A percentile compares a stretch with the other conserved stretches of the same genome.
phyloP scores from a whole-genome alignment of 352 stramenopile genomes.

The Phytophthora cajani region DNA sequence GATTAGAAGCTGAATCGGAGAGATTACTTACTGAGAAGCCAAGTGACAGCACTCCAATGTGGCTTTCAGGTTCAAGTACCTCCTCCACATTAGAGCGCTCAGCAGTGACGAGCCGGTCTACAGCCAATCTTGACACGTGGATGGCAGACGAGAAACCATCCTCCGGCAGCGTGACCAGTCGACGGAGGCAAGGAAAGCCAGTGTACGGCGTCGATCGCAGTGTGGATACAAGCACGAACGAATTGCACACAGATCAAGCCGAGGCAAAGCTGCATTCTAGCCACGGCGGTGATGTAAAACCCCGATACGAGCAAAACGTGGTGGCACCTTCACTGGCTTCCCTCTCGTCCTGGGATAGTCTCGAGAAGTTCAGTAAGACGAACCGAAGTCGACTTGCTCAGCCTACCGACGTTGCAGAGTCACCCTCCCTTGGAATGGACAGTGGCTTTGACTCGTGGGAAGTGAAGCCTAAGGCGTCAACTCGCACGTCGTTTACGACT shows the following conservation, averaged over 20 bases:
- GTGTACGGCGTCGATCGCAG: neutral
- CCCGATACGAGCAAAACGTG: neutral
- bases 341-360: conserved; percentile 62
- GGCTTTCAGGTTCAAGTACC: conserved; percentile 10
- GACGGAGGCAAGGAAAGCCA: conserved; percentile 28
- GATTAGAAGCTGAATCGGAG: neutral
- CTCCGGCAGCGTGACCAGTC: conserved; percentile 20
- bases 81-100: conserved; percentile 15
- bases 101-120: conserved; percentile 9
- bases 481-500: conserved; percentile 21
- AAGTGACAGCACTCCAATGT: conserved; percentile 25
- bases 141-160: conserved; percentile 27
- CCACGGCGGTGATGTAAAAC: conserved; percentile 9
- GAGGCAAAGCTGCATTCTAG: conserved; percentile 17
- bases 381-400: conserved; percentile 61
- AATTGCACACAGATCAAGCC: neutral
- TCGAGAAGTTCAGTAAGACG: conserved; percentile 86
- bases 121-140: conserved; percentile 6
- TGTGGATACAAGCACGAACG: neutral
- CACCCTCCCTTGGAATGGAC: neutral
- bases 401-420: conserved; percentile 15
- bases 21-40: conserved; percentile 9
- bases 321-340: conserved; percentile 13
- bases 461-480: conserved; percentile 4
- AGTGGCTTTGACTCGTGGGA: neutral